These are phyloP conservation scores for Alternaria sp. DNA, from an alignment of 2,329 filamentous ascomycete species.

Conservation along the genomic window DNA sequence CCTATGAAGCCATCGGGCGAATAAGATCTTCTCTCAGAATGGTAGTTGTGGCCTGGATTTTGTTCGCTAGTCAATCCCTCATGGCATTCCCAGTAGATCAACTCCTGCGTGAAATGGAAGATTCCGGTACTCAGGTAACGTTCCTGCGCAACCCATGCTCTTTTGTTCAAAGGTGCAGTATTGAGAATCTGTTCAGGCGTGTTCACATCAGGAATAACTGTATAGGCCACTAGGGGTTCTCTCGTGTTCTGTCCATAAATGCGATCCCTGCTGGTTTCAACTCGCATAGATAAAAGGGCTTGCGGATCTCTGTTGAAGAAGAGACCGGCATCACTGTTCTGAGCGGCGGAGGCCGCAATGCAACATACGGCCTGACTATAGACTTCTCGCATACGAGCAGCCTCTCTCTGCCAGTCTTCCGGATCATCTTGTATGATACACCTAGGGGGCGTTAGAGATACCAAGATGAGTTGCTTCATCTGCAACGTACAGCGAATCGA, in stretches of 20 bases:
- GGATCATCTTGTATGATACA: conserved; percentile 1
- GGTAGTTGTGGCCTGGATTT: not conserved
- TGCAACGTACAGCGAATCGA: not conserved
- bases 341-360: conserved; percentile 19
- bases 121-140: conserved; percentile 18
- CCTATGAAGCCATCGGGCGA: not conserved
- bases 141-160: conserved; percentile 30
- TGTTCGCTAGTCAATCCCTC: not conserved
- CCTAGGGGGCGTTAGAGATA: not conserved
- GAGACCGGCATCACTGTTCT: not conserved
- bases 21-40: not conserved
- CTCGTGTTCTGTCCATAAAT: no score
- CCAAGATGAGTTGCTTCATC: not conserved
- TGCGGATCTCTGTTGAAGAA: conserved; percentile 8
- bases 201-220: not conserved
- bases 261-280: not conserved
- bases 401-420: not conserved
- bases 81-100: conserved; percentile 25
- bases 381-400: not conserved
- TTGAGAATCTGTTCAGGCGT: not conserved
- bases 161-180: conserved; percentile 15
- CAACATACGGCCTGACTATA: conserved; percentile 11
- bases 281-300: not conserved
- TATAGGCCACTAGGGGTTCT: not conserved
- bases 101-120: conserved; percentile 19